Evolutionary conservation across 805 yeast species (phyloP).

Genomic region (Yarrowia divulgata): DNA sequence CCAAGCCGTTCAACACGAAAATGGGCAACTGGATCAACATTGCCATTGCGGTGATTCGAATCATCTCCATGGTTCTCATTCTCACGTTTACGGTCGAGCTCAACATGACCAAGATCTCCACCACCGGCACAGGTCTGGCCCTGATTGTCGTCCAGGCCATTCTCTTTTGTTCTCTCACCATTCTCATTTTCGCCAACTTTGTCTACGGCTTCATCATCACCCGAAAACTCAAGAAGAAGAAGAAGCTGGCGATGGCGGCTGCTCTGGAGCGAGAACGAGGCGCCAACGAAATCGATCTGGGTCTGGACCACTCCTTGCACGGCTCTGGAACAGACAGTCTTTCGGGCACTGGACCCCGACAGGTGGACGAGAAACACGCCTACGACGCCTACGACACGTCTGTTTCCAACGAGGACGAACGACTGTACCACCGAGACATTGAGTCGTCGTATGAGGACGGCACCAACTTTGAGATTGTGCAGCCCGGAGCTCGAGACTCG

Average conservation of each 20-base stretch:
- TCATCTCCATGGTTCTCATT: constrained; percentile 47
- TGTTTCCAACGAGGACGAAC: constrained; percentile 17
- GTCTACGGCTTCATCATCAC: constrained; percentile 31
- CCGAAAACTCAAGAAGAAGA: constrained; percentile 30
- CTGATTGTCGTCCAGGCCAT: constrained; percentile 48
- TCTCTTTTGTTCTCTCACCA: constrained; percentile 46
- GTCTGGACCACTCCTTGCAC: constrained; percentile 17
- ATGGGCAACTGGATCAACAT: constrained; percentile 48
- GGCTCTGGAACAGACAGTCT: constrained; percentile 8
- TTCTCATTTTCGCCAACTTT: constrained; percentile 44
- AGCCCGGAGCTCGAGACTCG: neutral
- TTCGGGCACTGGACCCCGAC: neutral
- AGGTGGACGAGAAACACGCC: neutral
- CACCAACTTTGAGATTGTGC: constrained; percentile 13
- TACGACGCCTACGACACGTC: constrained; percentile 24
- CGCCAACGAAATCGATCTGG: constrained; percentile 17
- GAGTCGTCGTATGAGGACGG: constrained; percentile 26
- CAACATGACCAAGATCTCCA: constrained; percentile 44
- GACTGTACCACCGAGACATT: constrained; percentile 19
- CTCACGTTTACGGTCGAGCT: constrained; percentile 49
- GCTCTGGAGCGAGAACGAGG: constrained; percentile 34
- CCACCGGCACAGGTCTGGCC: constrained; percentile 49
- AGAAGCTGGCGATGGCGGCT: constrained; percentile 23
- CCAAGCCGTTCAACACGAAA: constrained; percentile 48
- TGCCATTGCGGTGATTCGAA: constrained; percentile 47